Evolutionary conservation across 345 rosid genomes (phyloP).

Genomic region (Atalantia buxifolia): DNA sequence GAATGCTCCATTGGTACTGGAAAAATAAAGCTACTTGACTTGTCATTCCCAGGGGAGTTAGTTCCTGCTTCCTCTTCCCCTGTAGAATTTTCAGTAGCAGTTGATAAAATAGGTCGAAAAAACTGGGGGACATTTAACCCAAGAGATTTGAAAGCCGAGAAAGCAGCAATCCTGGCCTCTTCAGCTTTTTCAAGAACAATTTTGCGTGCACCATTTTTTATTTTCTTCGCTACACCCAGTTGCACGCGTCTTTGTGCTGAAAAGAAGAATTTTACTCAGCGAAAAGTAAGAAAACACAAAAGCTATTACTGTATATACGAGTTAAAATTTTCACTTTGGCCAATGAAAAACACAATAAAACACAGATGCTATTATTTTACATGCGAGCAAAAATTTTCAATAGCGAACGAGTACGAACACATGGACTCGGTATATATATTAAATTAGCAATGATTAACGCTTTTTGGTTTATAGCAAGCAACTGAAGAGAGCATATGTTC

Average conservation of each 20-base stretch:
- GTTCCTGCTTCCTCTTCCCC: conserved; percentile 29
- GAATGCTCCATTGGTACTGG: conserved; percentile 31
- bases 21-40: conserved; percentile 24
- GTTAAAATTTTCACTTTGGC: too few species aligned
- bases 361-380: too few species aligned
- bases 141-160: conserved; percentile 85
- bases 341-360: too few species aligned
- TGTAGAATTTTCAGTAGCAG: conserved; percentile 29
- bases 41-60: conserved; percentile 26
- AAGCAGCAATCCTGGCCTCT: conserved; percentile 93
- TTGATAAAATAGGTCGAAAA: conserved; percentile 43
- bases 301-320: neutral
- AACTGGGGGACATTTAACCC: conserved; percentile 69
- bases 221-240: conserved; percentile 88
- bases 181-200: conserved; percentile 97
- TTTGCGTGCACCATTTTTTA: conserved; percentile 89
- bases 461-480: neutral
- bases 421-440: neutral
- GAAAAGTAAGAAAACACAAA: neutral
- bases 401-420: neutral
- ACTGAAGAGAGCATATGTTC: neutral
- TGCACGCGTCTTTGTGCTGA: conserved; percentile 75
- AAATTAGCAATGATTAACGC: too few species aligned
- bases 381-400: neutral
- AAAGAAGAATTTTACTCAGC: neutral